Base-by-base conservation (phyloP, 1,284 basidiomycete species). In the Naganishia cerealis region DNA sequence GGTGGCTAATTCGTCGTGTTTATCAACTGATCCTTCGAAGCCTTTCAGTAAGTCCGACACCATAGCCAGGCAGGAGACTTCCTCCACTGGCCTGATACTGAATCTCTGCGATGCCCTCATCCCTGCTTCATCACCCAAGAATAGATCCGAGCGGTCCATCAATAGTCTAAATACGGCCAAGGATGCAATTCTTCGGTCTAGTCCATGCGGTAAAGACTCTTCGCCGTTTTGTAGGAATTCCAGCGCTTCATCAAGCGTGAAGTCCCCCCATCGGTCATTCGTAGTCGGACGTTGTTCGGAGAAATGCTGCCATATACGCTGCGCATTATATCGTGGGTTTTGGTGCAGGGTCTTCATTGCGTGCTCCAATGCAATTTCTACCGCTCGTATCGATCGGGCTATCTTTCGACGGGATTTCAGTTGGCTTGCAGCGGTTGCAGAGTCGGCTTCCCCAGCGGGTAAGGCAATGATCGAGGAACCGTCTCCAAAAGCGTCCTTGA, bases 121-220 rank as follows among this genome's bases (percentile, higher is more conserved):
- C 43, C 82, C 80, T 39, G 81, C 77, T 26, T 82, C 78, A 62
- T 87, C 84, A 0, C 88, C 86, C 24, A 90, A 76, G 72, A 91
- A 98, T 57, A 88, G 80, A 21, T 85, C 75, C 0, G 87, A 77
- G 15, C 85, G 81, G 10, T 82, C 78, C 86, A 95, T 89, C 71
- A 97, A 80, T 70, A 88, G 84, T 67, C 85, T 84, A 79, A 96
- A 92, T 0, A 88, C 83, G 0, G 89, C 91, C 70, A 90, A 86
- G 10, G 85, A 75, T 46, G 71, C 72, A n/a, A 68, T 39, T 26
- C 67, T 36, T 1, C 50, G 26, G 24, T 63, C 61, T 38, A 33
- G 53, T 21, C 42, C 33, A 36, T 54, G 73, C 78, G 33, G 74
- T 77, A 58, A 77, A 71, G 16, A 68, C 78, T 65, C 70, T 73